Evolutionary conservation across 2,329 filamentous ascomycete species (phyloP), one percentile per base, ranked within the genome.

Genomic region (Penicillium sp.): DNA sequence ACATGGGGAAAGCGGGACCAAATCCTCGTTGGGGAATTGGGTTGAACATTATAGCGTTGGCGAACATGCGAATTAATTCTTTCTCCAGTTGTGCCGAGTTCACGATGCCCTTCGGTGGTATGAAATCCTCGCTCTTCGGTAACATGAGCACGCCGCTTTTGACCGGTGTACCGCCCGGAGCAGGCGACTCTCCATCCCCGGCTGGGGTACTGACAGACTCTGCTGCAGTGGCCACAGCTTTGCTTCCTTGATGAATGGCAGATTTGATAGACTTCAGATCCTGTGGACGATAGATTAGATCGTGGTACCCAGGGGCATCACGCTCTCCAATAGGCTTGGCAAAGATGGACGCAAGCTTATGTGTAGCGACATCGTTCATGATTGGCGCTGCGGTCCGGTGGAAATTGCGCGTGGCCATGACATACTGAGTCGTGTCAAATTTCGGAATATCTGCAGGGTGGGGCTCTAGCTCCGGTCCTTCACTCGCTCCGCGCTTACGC

Each of bases 41-140:
- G 65, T 97, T 97, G 78, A 96, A 99, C 94, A 99, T 97, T 73
- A 97, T 89, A 16, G 94, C 93, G 67, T 97, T 97, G 62, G 91
- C 91, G 71, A 97, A 96, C 90, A 97, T 97, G 65, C 95, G 89
- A 64, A 95, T 90, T 10, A 97, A 78, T 71, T 97, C 93, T 61
- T 91, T 90, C 73, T 97, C 93, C 14, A 97, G 81, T 70, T 97
- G 94, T 1, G 88, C 85, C 47, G 89, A 92, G 72, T 97, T 97
- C 72, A 97, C 90, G 64, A 97, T 96, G 18, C 87, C 90, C 64
- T 86, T 90, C 0, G 94, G 93, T 2, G 93, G 90, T 2, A 93
- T 81, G 26, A 96, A 79, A 53, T 97, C 90, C 46, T 87, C 82
- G 2, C 84, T 88, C 53, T 89, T 82, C n/a, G 68, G 71, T 14